Conservation (phyloP, 2,329 filamentous ascomycete genomes). For the Phialophora chinensis region DNA sequence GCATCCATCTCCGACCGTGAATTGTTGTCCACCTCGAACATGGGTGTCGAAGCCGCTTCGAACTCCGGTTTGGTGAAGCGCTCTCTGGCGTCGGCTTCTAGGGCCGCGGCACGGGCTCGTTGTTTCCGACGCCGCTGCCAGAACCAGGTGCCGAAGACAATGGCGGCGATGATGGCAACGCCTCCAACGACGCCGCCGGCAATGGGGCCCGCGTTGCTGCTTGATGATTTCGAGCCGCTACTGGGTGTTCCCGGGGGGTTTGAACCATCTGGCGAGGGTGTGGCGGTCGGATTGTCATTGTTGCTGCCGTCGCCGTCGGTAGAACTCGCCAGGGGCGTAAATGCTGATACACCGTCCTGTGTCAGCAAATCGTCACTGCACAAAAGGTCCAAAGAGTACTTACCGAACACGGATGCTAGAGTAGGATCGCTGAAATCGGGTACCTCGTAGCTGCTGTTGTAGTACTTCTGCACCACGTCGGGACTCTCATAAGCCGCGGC, state of each 20-base stretch:
- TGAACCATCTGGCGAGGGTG: conserved; percentile 7
- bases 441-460: conserved; percentile 33
- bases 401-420: conserved; percentile 25
- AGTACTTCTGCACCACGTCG: conserved; percentile 45
- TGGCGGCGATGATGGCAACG: conserved; percentile 20
- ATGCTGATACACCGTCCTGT: neutral
- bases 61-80: neutral
- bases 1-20: conserved; percentile 17
- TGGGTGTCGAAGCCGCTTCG: conserved; percentile 4
- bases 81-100: neutral
- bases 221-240: neutral
- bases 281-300: neutral
- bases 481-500: conserved; percentile 44
- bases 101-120: neutral
- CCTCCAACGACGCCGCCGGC: conserved; percentile 32
- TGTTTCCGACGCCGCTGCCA: conserved; percentile 9
- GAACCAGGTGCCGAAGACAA: conserved; percentile 16
- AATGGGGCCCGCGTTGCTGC: conserved; percentile 17
- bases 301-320: neutral
- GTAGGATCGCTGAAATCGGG: conserved; percentile 21
- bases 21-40: conserved; percentile 16
- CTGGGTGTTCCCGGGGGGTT: neutral
- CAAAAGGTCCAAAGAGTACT: neutral
- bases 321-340: conserved; percentile 9
- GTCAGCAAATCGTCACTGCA: neutral